phyloP scores from a whole-genome alignment of 2,329 filamentous ascomycete species.

The Alternaria conjuncta region DNA sequence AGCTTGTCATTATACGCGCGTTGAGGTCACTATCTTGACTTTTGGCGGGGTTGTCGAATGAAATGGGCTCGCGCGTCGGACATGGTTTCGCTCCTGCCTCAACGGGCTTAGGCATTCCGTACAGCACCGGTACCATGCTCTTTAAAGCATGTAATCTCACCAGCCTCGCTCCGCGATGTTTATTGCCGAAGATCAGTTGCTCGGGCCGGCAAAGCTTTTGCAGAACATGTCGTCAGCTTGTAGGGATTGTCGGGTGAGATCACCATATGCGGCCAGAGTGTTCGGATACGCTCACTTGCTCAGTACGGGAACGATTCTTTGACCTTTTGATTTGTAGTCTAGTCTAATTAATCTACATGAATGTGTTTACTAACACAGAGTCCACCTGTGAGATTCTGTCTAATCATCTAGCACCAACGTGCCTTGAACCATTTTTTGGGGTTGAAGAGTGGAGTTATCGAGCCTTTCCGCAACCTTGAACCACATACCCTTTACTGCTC shows the following conservation, averaged over 20 bases:
- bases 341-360: neutral
- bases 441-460: neutral
- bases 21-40: conserved; percentile 17
- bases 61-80: neutral
- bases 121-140: neutral
- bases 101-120: conserved; percentile 10
- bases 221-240: neutral
- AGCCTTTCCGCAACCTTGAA: neutral
- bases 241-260: neutral
- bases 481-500: conserved; percentile 39
- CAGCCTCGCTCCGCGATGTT: neutral
- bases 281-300: neutral
- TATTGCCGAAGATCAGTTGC: neutral
- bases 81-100: conserved; percentile 21
- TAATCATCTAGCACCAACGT: neutral
- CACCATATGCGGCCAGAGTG: neutral
- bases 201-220: neutral
- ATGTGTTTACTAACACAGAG: neutral
- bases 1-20: conserved; percentile 12
- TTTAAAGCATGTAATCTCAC: neutral
- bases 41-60: conserved; percentile 4
- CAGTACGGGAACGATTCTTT: neutral
- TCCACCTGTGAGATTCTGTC: neutral
- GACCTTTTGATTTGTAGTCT: neutral
- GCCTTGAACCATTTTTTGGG: neutral